Base-by-base conservation (phyloP, 495 filamentous ascomycete genomes). In the Penicillium nucicola region DNA sequence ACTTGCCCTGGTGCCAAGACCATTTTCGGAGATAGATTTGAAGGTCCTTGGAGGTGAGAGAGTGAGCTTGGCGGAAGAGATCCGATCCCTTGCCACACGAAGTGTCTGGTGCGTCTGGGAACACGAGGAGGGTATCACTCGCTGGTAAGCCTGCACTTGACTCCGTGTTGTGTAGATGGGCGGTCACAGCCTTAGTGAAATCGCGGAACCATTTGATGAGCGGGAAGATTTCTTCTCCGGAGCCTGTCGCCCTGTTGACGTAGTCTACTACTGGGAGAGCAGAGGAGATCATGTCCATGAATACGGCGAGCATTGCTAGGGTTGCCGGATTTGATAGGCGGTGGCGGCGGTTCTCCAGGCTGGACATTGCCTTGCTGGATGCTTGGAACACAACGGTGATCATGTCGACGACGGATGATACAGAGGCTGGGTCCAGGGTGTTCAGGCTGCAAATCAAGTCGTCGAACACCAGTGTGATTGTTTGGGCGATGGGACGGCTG, bases 181-280 rank as follows among this genome's bases (percentile, higher is more conserved):
- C 49, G 6, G 54, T 35, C 6, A 66, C 57, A n/a, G 57, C 45
- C 20, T 62, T 32, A 2, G 56, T 58, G 37, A 78, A 62, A 11
- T 61, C 60, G 28, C 48, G 57, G 43, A 79, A 68, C 45, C 62
- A 61, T 6, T 58, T 45, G 10, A 76, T 50, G 37, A 68, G 61
- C 1, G 50, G 36, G 3, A 71, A 42, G 12, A 66, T 50, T n/a
- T 40, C 35, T 5, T 52, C 45, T 13, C 52, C 56, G 1, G 49
- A 17, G 9, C 59, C 61, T 0, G 58, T 67, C 15, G 64, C 49
- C 8, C 74, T 67, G 35, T 73, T 52, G 42, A 85, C 63, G 57
- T 83, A 85, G 47, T 84, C 78, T 1, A 84, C 41, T 7, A 79
- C 44, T 12, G 70, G 69, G 17, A 85, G 62, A 1, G 70, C 61